These are phyloP conservation scores for Mortierella sp. DNA, from an alignment of 371 early-diverging fungal genomes.

Conservation along the genomic window DNA sequence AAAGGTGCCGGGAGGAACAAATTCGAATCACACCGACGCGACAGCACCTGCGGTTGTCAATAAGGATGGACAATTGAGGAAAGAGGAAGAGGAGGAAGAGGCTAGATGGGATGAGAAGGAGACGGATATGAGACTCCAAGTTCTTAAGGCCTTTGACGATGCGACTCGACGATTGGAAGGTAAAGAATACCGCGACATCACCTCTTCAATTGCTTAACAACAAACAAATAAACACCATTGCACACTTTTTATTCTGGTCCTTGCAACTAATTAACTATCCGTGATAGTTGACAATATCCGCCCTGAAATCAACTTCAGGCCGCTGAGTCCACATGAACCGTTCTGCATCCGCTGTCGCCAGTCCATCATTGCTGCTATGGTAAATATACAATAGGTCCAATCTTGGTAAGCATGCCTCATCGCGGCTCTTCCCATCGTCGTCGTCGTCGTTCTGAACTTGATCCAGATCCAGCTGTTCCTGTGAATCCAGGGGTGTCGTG, in stretches of 20 bases:
- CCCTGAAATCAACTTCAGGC: not conserved
- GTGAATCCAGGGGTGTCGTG: too few species aligned
- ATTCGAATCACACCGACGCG: not conserved
- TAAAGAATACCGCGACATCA: not conserved
- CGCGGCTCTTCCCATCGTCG: not conserved
- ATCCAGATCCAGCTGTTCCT: not conserved
- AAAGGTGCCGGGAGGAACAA: not conserved
- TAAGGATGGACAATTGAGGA: not conserved
- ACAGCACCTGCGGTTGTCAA: not conserved
- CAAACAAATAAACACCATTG: not conserved
- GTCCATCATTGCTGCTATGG: not conserved
- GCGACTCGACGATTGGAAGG: constrained; percentile 28
- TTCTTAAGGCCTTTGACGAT: constrained; percentile 21
- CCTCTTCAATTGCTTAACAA: not conserved
- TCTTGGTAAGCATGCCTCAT: not conserved
- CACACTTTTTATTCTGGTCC: not conserved
- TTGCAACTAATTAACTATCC: not conserved
- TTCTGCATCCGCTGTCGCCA: not conserved
- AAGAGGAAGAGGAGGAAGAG: constrained; percentile 10
- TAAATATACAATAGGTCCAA: not conserved
- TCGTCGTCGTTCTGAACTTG: not conserved
- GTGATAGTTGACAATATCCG: not conserved
- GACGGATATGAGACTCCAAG: not conserved
- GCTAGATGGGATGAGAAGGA: constrained; percentile 17
- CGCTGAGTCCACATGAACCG: not conserved